phyloP scores from a whole-genome alignment of 2,329 filamentous ascomycete genomes.

The Botrytis aclada region DNA sequence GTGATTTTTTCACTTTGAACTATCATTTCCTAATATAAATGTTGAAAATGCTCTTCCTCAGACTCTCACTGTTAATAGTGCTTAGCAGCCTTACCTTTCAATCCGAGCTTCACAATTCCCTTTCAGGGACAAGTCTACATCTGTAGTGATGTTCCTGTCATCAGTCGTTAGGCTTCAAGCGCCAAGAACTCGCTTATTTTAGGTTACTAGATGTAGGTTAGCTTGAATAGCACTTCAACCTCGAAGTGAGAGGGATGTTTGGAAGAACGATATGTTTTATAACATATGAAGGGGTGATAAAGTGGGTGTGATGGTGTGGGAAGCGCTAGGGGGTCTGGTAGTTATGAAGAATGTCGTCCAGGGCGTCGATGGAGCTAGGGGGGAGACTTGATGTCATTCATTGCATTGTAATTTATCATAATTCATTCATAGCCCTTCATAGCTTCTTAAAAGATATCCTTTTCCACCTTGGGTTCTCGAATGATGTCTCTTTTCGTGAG shows the following conservation, averaged over 20 bases:
- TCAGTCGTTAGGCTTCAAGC: not conserved
- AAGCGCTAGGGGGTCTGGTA: rapidly evolving
- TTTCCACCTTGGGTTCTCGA: too few species aligned
- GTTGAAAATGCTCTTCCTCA: too few species aligned
- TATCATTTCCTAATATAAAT: not conserved
- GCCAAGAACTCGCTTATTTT: not conserved
- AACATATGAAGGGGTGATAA: not conserved
- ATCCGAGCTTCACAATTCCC: not conserved
- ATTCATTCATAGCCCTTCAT: not conserved
- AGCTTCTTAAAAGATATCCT: not conserved
- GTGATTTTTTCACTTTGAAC: rapidly evolving
- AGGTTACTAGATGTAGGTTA: not conserved
- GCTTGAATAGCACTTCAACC: not conserved
- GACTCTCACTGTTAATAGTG: too few species aligned
- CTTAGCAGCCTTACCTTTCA: too few species aligned
- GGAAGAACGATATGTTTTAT: not conserved
- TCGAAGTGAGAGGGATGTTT: not conserved
- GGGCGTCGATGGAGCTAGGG: not conserved
- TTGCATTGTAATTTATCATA: too few species aligned
- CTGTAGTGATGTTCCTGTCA: not conserved
- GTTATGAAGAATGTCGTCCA: not conserved
- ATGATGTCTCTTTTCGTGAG: too few species aligned
- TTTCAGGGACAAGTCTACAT: not conserved
- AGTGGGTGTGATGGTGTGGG: not conserved
- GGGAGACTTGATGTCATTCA: not conserved